These are phyloP conservation scores for Yamadazyma oceani DNA, from an alignment of 1,139 yeast species.

Conservation along the genomic window DNA sequence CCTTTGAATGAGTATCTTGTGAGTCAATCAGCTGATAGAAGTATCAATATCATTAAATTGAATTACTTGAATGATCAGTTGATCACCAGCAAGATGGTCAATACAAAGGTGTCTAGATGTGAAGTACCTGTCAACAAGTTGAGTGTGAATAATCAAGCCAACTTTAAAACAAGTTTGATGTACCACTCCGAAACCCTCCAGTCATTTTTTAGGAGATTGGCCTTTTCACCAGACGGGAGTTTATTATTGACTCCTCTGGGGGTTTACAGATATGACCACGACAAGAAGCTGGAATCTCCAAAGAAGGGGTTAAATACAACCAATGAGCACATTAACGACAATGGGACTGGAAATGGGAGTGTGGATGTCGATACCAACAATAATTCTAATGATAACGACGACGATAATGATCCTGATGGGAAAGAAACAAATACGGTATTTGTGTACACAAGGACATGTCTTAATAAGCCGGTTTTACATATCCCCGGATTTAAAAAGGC, in stretches of 20 bases:
- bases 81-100: slow-evolving; percentile 1
- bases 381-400: slow-evolving; percentile 5
- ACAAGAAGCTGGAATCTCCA: slow-evolving; percentile 6
- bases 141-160: slow-evolving; percentile 2
- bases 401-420: slow-evolving; percentile 10
- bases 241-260: slow-evolving; percentile 85
- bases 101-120: slow-evolving; percentile 17
- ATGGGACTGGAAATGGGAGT: too few relatives aligned
- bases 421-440: slow-evolving; percentile 60
- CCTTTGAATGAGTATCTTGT: slow-evolving; percentile 75
- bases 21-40: slow-evolving; percentile 88
- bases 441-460: slow-evolving; percentile 68
- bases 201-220: slow-evolving; percentile 82
- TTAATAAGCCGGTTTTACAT: slow-evolving; percentile 70
- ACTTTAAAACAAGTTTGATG: slow-evolving; percentile 21
- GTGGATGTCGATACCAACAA: too few relatives aligned
- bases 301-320: not conserved
- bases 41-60: slow-evolving; percentile 60
- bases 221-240: slow-evolving; percentile 89
- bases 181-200: slow-evolving; percentile 87
- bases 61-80: not conserved
- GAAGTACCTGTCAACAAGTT: slow-evolving; percentile 7
- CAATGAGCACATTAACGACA: too few relatives aligned
- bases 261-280: slow-evolving; percentile 37
- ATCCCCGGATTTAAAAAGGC: slow-evolving; percentile 82